phyloP scores from a whole-genome alignment of 116 monocot genomes.

The Phalaenopsis hybrid region DNA sequence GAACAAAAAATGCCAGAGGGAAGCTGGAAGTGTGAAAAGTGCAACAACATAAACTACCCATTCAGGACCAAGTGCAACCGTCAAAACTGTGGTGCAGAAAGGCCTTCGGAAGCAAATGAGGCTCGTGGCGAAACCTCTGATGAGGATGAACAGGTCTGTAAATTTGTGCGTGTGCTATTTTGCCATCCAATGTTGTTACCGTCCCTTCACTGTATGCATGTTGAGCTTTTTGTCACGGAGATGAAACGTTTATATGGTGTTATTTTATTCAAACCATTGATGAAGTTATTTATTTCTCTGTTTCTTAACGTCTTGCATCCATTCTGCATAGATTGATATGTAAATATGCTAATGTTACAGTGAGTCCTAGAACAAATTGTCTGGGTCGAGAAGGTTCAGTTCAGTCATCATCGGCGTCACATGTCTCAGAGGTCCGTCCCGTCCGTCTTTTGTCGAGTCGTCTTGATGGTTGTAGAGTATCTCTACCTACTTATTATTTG shows the following conservation, averaged over 20 bases:
- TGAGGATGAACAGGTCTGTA: constrained; percentile 73
- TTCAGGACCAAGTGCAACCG: constrained; percentile 89
- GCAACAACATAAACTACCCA: constrained; percentile 91
- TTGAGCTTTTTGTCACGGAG: constrained; percentile 1
- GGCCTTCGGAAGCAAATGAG: constrained; percentile 46
- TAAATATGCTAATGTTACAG: constrained; percentile 83
- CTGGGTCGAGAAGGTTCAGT: constrained; percentile 80
- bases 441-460: constrained; percentile 21
- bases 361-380: constrained; percentile 66
- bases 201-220: neutral
- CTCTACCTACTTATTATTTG: constrained; percentile 21
- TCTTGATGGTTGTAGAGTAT: constrained; percentile 27
- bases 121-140: constrained; percentile 29
- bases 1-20: constrained; percentile 89
- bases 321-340: constrained; percentile 40
- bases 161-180: neutral
- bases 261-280: constrained; percentile 2
- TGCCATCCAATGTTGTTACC: neutral
- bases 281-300: neutral
- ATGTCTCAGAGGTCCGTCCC: constrained; percentile 39
- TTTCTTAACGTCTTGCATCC: constrained; percentile 10
- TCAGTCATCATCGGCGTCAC: constrained; percentile 53
- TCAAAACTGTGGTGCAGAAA: constrained; percentile 88
- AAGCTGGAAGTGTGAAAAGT: constrained; percentile 89
- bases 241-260: neutral